phyloP scores from a whole-genome alignment of 2,329 filamentous ascomycete genomes.

The Corinectria fuckeliana region DNA sequence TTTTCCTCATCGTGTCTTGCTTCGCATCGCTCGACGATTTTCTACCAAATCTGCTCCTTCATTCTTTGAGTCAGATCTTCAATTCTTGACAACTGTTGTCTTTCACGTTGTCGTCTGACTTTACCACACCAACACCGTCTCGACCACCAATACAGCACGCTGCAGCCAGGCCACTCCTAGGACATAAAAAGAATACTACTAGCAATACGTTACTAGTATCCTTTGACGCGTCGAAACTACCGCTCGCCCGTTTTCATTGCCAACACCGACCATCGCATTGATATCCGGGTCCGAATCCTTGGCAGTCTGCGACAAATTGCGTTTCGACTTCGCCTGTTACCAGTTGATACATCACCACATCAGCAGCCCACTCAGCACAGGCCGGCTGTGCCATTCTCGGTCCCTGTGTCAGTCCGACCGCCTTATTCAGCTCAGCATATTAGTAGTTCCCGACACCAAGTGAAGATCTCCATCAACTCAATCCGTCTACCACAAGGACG shows the following conservation, averaged over 20 bases:
- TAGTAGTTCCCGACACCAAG: not conserved
- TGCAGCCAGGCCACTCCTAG: not conserved
- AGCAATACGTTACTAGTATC: not conserved
- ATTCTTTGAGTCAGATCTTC: not conserved
- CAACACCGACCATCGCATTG: not conserved
- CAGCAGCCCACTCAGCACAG: constrained; percentile 8
- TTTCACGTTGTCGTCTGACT: not conserved
- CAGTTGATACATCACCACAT: constrained; percentile 25
- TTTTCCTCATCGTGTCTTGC: not conserved
- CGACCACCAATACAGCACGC: not conserved
- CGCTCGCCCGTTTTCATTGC: constrained; percentile 7
- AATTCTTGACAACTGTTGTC: not conserved
- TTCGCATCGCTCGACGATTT: not conserved
- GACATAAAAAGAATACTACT: not conserved
- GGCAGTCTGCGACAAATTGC: constrained; percentile 29
- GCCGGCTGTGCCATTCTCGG: constrained; percentile 4
- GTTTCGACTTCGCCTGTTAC: constrained; percentile 32
- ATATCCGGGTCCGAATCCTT: constrained; percentile 9
- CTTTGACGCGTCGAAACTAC: constrained; percentile 14
- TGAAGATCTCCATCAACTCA: not conserved
- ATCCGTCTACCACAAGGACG: not conserved
- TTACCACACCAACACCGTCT: not conserved
- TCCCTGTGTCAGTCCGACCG: constrained; percentile 4
- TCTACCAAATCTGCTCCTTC: not conserved
- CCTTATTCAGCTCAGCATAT: not conserved